Conservation (phyloP, 73 alveolate species). For the Paramecium biaurelia region DNA sequence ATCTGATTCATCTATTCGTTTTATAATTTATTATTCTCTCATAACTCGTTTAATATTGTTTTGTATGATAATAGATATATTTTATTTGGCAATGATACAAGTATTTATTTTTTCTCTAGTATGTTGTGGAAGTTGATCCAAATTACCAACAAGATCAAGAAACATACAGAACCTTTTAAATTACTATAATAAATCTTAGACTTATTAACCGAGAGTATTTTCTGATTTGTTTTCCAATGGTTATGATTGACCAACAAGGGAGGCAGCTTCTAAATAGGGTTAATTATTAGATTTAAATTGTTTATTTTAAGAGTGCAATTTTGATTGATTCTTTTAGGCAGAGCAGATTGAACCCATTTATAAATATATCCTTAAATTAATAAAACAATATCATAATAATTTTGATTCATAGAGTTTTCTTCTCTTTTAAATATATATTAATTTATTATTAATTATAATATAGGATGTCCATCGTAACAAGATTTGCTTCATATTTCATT, state of each 20-base stretch:
- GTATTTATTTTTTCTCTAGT: neutral
- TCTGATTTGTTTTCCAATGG: neutral
- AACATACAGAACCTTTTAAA: neutral
- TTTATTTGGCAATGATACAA: neutral
- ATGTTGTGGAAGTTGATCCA: neutral
- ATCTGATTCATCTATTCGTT: conserved; percentile 30
- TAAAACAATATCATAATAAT: neutral
- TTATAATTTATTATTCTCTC: neutral
- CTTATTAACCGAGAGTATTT: neutral
- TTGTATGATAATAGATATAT: neutral
- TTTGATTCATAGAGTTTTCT: neutral
- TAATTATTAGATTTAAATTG: neutral
- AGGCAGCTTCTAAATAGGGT: neutral
- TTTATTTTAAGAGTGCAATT: neutral
- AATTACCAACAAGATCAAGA: neutral
- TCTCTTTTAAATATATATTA: neutral
- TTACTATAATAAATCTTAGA: neutral
- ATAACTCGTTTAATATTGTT: neutral
- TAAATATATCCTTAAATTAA: neutral
- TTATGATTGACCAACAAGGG: neutral
- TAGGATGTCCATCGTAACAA: conserved; percentile 37
- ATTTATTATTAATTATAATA: neutral
- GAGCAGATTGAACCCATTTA: neutral
- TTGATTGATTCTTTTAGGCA: neutral
- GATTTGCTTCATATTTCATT: conserved; percentile 14